phyloP scores from a whole-genome alignment of 257 asterid genomes.

The Solanum infundibuliforme region DNA sequence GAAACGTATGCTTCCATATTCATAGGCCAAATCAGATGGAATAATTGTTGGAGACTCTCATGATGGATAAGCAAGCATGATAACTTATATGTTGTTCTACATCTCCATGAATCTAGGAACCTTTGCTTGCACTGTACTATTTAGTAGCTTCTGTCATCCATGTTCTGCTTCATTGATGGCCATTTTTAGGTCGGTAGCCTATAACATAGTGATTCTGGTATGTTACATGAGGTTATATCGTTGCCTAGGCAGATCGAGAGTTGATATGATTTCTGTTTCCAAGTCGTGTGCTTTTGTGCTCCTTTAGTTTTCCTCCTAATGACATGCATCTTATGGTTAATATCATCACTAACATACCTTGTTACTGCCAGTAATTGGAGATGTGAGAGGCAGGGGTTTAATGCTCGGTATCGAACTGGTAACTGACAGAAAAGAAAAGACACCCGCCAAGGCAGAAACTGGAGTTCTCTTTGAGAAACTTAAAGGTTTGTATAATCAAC shows the following conservation, averaged over 20 bases:
- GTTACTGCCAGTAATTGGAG: slow-evolving; percentile 63
- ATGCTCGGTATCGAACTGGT: slow-evolving; percentile 93
- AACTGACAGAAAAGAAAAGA: slow-evolving; percentile 56
- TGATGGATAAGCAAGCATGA: background rate
- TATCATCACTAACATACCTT: background rate
- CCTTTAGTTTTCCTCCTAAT: background rate
- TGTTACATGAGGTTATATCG: background rate
- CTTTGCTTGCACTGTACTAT: background rate
- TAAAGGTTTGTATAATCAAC: slow-evolving; percentile 52
- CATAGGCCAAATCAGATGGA: background rate
- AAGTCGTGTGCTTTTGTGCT: background rate
- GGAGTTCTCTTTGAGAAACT: slow-evolving; percentile 73
- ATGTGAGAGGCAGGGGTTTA: slow-evolving; percentile 88
- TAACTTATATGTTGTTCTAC: background rate
- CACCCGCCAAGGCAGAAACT: slow-evolving; percentile 94
- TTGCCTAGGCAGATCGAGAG: background rate
- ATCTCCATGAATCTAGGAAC: background rate
- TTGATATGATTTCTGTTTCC: background rate
- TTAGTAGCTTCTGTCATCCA: background rate
- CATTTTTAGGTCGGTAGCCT: background rate
- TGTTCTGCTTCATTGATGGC: background rate
- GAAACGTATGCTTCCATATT: background rate
- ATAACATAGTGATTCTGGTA: background rate
- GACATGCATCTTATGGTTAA: background rate
- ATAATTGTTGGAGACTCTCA: background rate